Evolutionary conservation across 106 monocot species (phyloP).

Genomic region (Dendrobium huoshanense): DNA sequence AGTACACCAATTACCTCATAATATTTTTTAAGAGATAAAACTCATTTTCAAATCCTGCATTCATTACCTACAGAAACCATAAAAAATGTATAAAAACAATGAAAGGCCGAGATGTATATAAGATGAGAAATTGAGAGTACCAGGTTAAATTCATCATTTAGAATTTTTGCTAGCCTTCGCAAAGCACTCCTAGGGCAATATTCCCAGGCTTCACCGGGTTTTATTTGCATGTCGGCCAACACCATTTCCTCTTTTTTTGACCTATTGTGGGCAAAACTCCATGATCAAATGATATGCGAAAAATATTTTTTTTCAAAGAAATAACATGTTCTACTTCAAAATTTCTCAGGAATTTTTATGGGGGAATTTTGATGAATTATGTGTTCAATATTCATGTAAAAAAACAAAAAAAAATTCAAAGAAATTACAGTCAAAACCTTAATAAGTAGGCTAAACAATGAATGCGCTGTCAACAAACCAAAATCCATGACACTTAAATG

Average conservation of each 20-base stretch:
- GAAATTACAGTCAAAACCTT: neutral
- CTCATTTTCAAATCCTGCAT: slow-evolving; percentile 96
- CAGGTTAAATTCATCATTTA: slow-evolving; percentile 83
- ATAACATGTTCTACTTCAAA: neutral
- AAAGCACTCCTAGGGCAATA: slow-evolving; percentile 89
- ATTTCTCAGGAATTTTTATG: neutral
- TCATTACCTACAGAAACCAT: slow-evolving; percentile 51
- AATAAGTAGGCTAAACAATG: neutral
- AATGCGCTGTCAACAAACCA: neutral
- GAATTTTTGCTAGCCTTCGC: slow-evolving; percentile 42
- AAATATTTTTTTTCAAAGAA: neutral
- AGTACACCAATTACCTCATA: slow-evolving; percentile 31
- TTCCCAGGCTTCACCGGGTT: slow-evolving; percentile 88
- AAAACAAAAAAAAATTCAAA: too few relatives aligned
- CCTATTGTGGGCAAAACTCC: slow-evolving; percentile 28
- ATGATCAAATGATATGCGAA: neutral
- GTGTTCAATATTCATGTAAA: neutral
- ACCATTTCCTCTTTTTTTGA: slow-evolving; percentile 85
- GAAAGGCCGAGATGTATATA: neutral
- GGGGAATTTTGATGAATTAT: neutral
- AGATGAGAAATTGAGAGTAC: slow-evolving; percentile 25
- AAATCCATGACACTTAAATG: neutral
- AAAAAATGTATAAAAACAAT: neutral
- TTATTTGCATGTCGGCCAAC: slow-evolving; percentile 78
- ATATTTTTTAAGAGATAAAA: slow-evolving; percentile 67